Conservation (phyloP, 768 basidiomycete genomes). For the Suillus cothurnatus region DNA sequence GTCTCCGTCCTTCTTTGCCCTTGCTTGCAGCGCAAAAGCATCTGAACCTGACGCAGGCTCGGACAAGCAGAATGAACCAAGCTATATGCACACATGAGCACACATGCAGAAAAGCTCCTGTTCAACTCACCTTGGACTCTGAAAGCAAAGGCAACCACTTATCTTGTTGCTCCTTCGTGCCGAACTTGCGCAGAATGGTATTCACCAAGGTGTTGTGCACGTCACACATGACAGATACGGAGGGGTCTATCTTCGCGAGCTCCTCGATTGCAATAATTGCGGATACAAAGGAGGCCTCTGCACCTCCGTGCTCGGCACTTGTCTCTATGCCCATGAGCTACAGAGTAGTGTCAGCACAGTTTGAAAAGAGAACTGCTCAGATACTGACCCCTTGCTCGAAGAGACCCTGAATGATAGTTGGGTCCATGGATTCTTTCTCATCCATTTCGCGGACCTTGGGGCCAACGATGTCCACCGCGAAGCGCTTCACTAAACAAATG, state of each 20-base stretch:
- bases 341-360: constrained; percentile 2
- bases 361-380: background rate
- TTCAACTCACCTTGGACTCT: constrained; percentile 61
- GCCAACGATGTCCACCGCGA: constrained; percentile 85
- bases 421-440: constrained; percentile 95
- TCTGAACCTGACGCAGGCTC: constrained; percentile 94
- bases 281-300: constrained; percentile 90
- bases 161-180: constrained; percentile 79
- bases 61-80: constrained; percentile 94
- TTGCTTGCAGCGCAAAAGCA: constrained; percentile 94
- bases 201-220: constrained; percentile 99
- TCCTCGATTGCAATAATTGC: constrained; percentile 98
- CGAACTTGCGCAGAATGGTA: constrained; percentile 89
- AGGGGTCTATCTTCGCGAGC: constrained; percentile 93
- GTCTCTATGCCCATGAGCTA: constrained; percentile 99
- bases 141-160: constrained; percentile 88
- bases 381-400: constrained; percentile 90
- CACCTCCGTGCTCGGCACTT: constrained; percentile 76
- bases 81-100: constrained; percentile 45
- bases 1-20: constrained; percentile 85
- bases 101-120: background rate
- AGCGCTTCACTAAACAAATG: constrained; percentile 68
- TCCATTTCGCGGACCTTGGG: constrained; percentile 98
- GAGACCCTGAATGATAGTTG: constrained; percentile 78
- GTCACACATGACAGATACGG: constrained; percentile 95